phyloP scores from a whole-genome alignment of 768 basidiomycete genomes.

The Pleurotus tuoliensis region DNA sequence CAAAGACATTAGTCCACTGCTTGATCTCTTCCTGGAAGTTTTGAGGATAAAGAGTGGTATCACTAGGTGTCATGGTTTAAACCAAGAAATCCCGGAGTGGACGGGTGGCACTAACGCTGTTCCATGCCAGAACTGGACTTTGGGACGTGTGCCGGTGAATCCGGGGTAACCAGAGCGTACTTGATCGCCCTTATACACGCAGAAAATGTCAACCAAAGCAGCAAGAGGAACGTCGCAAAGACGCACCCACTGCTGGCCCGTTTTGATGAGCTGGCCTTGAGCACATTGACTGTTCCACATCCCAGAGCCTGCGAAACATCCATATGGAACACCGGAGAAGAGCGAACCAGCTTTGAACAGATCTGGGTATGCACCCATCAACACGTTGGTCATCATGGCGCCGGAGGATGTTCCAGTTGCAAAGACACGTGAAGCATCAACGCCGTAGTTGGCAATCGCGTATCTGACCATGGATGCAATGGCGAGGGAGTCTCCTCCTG shows the following conservation, averaged over 20 bases:
- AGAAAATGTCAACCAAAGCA: background rate
- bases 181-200: conserved; percentile 32
- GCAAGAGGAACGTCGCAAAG: background rate
- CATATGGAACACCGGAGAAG: conserved; percentile 51
- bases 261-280: conserved; percentile 36
- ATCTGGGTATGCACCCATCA: conserved; percentile 51
- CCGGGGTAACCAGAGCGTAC: conserved; percentile 47
- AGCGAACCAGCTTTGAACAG: conserved; percentile 45
- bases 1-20: conserved; percentile 55
- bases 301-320: conserved; percentile 46
- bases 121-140: conserved; percentile 54
- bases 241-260: conserved; percentile 44
- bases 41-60: conserved; percentile 44
- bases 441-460: conserved; percentile 44
- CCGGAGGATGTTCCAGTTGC: conserved; percentile 50
- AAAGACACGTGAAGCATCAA: conserved; percentile 44
- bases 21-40: conserved; percentile 51
- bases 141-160: conserved; percentile 46
- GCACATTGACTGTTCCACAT: conserved; percentile 48
- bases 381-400: conserved; percentile 59
- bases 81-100: background rate
- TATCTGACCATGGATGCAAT: conserved; percentile 45
- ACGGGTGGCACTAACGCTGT: conserved; percentile 26
- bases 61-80: conserved; percentile 24
- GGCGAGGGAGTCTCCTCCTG: conserved; percentile 50